Base-by-base conservation (phyloP, 1,139 yeast species). In the Yamadazyma aaseri region DNA sequence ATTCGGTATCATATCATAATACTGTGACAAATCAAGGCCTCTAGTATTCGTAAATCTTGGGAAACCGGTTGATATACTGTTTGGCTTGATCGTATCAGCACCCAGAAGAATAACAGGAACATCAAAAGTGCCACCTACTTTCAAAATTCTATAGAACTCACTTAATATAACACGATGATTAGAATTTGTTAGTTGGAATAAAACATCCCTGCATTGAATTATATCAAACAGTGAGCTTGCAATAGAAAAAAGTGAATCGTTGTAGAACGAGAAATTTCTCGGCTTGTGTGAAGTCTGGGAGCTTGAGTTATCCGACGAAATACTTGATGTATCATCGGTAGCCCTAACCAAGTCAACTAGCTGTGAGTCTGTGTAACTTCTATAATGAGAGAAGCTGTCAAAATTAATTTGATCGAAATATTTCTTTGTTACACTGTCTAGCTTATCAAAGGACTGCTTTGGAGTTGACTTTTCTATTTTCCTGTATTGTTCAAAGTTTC, bases 131-230 rank as follows among this genome's bases (percentile, higher is more conserved):
- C 74, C 76, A 1, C 64, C 73, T 2, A 44, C 50, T 36, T 59
- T 60, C 33, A 70, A 52, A 14, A 69, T 54, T 33, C 76, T 50
- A 38, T 58, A 42, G 35, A 67, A 66, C 40, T 69, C 71, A 3
- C 43, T 32, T 3, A 69, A 34, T 3, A 65, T 41, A 0, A 56
- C 51, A 17, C 41, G 50, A 36, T 51, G 53, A 36, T 63, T 66
- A 1, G 42, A 27, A 15, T 49, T 44, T 3, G 60, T 57, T 6
- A 65, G 38, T 39, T 68, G 71, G 7, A 61, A 46, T 7, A 53
- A 41, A 16, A 67, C 46, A 40, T 70, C 76, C 24, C 71, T 49
- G 18, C 59, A 50, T 31, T 65, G 73, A 26, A 70, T 53, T 22
- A 61, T 40, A 35, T 66, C 63, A 45, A 69, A 66, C 3, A 65